Evolutionary conservation across 192 early-diverging fungal species (phyloP).

Genomic region (Entophlyctis helioformis): DNA sequence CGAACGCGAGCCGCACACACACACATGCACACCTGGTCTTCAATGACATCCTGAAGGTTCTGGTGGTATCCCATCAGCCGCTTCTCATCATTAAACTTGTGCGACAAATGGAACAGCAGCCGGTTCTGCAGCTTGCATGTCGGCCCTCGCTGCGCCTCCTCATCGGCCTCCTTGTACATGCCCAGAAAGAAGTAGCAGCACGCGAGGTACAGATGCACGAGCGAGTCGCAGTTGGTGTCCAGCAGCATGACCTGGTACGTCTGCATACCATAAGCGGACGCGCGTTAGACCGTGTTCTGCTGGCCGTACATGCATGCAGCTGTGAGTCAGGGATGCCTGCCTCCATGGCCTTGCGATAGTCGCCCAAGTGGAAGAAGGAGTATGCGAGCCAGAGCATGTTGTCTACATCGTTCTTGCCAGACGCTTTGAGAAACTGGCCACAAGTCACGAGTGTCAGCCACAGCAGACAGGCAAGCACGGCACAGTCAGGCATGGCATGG

Average conservation of each 20-base stretch:
- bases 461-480: no score
- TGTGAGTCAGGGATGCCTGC: slow-evolving; percentile 8
- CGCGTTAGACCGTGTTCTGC: background rate
- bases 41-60: slow-evolving; percentile 47
- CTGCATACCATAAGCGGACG: slow-evolving; percentile 4
- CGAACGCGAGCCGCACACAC: background rate
- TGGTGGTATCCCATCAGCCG: slow-evolving; percentile 51
- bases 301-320: background rate
- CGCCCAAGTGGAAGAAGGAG: slow-evolving; percentile 40
- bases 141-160: slow-evolving; percentile 41
- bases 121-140: slow-evolving; percentile 52
- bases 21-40: slow-evolving; percentile 33
- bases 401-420: slow-evolving; percentile 28
- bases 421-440: slow-evolving; percentile 32
- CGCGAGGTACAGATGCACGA: slow-evolving; percentile 39
- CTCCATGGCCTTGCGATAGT: slow-evolving; percentile 43
- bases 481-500: no score
- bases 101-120: slow-evolving; percentile 44
- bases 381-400: slow-evolving; percentile 37
- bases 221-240: slow-evolving; percentile 29
- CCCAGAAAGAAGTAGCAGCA: slow-evolving; percentile 50
- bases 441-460: no score
- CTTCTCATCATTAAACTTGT: slow-evolving; percentile 58
- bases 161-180: slow-evolving; percentile 49
- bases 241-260: slow-evolving; percentile 27